Evolutionary conservation across 176 grass and related monocot species (phyloP).

Genomic region (Avena eriantha): DNA sequence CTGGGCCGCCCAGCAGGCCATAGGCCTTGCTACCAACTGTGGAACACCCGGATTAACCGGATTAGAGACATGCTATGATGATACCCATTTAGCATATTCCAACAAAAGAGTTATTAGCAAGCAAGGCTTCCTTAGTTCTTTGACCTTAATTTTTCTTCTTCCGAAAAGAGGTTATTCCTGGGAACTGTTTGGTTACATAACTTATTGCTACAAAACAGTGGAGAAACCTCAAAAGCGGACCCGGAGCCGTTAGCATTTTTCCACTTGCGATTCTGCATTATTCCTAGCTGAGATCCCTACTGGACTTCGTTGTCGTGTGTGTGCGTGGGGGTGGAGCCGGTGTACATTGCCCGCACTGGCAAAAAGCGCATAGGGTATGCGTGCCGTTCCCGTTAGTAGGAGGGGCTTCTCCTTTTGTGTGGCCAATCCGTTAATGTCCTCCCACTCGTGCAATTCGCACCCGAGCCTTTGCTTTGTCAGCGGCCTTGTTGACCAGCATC

Average conservation of each 20-base stretch:
- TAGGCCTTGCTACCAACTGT: too few species aligned
- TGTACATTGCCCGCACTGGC: constrained; percentile 8
- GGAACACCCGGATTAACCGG: too few species aligned
- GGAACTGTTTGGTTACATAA: too few species aligned
- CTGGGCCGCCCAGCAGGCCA: too few species aligned
- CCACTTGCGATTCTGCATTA: not conserved
- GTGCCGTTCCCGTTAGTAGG: constrained; percentile 3
- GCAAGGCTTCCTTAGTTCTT: too few species aligned
- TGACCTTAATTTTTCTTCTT: too few species aligned
- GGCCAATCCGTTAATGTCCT: not conserved
- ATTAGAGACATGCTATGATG: too few species aligned
- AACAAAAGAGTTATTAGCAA: too few species aligned
- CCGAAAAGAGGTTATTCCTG: too few species aligned
- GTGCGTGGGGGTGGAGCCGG: not conserved
- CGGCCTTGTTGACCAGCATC: constrained; percentile 18
- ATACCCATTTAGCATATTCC: too few species aligned
- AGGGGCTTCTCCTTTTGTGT: not conserved
- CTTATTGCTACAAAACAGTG: too few species aligned
- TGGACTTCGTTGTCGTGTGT: constrained; percentile 1
- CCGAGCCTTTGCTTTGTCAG: not conserved
- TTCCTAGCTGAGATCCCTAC: not conserved
- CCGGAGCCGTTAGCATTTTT: not conserved
- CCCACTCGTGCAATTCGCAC: constrained; percentile 29
- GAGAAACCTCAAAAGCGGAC: too few species aligned
- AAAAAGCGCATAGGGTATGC: not conserved